These are phyloP conservation scores for Fusarium sarcochroum DNA, from an alignment of 2,329 filamentous ascomycete species.

Conservation along the genomic window DNA sequence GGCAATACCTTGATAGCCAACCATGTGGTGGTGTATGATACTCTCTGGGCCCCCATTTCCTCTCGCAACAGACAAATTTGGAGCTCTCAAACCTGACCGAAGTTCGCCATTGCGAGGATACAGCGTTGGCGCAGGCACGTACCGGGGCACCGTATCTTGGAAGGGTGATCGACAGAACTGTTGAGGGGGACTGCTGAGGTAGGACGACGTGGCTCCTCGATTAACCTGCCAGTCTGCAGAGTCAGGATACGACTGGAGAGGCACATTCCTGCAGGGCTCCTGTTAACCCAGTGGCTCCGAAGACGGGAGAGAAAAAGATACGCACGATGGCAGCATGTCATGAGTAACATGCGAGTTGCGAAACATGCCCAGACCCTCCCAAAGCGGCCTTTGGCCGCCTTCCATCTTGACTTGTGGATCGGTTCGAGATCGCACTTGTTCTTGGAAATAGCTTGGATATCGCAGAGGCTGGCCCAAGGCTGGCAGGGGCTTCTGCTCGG, in stretches of 20 bases:
- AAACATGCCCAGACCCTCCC: constrained; percentile 17
- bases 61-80: constrained; percentile 11
- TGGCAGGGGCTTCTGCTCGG: constrained; percentile 39
- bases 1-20: constrained; percentile 23
- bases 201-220: constrained; percentile 16
- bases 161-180: constrained; percentile 23
- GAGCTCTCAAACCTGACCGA: constrained; percentile 24
- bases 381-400: constrained; percentile 4
- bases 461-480: constrained; percentile 13
- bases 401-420: constrained; percentile 25
- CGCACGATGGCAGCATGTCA: constrained; percentile 32
- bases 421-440: constrained; percentile 4
- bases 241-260: constrained; percentile 16
- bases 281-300: constrained; percentile 8
- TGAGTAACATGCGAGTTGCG: constrained; percentile 12
- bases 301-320: not conserved
- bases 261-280: constrained; percentile 19
- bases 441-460: constrained; percentile 19
- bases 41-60: not conserved
- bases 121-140: constrained; percentile 15
- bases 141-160: constrained; percentile 12
- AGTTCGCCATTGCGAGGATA: constrained; percentile 15
- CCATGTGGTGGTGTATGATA: constrained; percentile 17
- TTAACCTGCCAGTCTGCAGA: constrained; percentile 26
- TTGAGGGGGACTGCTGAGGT: constrained; percentile 4